phyloP scores from a whole-genome alignment of 2,329 filamentous ascomycete genomes.

The Colletotrichum gloeosporioides region DNA sequence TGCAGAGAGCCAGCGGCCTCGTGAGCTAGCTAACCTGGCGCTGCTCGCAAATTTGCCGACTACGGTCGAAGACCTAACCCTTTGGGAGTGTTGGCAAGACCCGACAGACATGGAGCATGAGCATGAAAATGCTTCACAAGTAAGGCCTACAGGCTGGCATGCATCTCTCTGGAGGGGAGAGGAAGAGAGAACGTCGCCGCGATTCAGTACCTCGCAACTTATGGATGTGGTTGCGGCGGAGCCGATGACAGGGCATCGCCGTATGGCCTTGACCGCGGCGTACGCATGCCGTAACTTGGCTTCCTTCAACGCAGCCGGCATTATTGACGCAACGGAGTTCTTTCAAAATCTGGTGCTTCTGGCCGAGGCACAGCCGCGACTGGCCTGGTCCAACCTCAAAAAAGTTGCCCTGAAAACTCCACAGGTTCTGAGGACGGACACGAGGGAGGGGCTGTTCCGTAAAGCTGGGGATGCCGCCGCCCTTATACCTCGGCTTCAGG shows the following conservation, averaged over 20 bases:
- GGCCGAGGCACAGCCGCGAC: background rate
- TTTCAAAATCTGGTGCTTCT: background rate
- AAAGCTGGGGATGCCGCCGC: background rate
- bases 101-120: background rate
- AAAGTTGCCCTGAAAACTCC: background rate
- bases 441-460: background rate
- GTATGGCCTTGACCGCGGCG: background rate
- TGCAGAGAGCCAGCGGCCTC: background rate
- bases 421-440: background rate
- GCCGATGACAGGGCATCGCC: background rate
- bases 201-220: background rate
- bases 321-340: background rate
- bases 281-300: background rate
- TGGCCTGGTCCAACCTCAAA: background rate
- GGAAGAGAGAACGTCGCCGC: background rate
- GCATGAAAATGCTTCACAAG: background rate
- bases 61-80: fast-evolving
- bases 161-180: background rate
- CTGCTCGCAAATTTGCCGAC: background rate
- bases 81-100: background rate
- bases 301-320: background rate
- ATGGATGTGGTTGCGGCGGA: background rate
- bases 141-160: background rate
- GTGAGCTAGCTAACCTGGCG: background rate
- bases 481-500: background rate